Evolutionary conservation across 306 rosid genomes (phyloP).

Genomic region (Prosopis cineraria): DNA sequence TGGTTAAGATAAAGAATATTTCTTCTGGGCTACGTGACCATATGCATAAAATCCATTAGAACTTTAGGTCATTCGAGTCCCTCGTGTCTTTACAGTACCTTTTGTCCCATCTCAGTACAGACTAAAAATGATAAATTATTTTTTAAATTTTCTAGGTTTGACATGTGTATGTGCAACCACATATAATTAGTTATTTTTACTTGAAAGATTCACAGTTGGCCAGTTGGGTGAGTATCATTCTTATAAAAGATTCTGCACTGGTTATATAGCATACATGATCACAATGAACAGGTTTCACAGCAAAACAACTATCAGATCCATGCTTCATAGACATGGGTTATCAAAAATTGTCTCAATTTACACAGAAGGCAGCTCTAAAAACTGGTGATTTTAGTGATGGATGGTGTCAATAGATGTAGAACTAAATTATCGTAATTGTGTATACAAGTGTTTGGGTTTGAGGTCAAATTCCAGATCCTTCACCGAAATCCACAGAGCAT

Average conservation of each 20-base stretch:
- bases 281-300: neutral
- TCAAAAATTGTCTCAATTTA: slow-evolving; percentile 16
- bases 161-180: neutral
- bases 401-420: slow-evolving; percentile 4
- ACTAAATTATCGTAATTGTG: slow-evolving; percentile 29
- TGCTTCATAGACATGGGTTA: neutral
- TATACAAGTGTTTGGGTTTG: neutral
- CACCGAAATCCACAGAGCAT: slow-evolving; percentile 31
- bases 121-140: neutral
- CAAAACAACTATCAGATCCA: neutral
- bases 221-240: neutral
- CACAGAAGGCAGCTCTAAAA: slow-evolving; percentile 17
- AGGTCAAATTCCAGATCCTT: slow-evolving; percentile 42
- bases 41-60: neutral
- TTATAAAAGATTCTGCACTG: neutral
- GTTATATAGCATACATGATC: neutral
- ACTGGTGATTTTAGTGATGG: slow-evolving; percentile 4
- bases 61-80: neutral
- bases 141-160: neutral
- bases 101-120: neutral
- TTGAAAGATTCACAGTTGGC: neutral
- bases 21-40: neutral
- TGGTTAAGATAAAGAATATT: neutral
- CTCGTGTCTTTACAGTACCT: neutral
- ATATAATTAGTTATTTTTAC: neutral